A percentile compares a stretch with the other conserved stretches of the same genome.
Evolutionary conservation across 768 basidiomycete genomes (phyloP).

Genomic region (Suillus luteus): DNA sequence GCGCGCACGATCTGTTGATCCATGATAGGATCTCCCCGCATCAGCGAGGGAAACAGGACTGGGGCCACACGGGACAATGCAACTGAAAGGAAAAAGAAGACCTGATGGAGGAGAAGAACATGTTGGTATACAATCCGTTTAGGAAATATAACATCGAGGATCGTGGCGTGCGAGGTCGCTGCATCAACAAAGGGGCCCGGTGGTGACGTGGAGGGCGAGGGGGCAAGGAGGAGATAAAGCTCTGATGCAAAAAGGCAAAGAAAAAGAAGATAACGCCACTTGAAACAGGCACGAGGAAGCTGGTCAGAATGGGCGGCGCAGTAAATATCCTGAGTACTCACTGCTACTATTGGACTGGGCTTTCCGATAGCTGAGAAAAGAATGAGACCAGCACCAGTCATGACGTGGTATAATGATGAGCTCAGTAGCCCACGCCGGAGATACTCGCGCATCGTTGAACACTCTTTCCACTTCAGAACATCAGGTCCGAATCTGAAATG

Average conservation of each 20-base stretch:
- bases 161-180: conserved; percentile 16
- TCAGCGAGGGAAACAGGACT: conserved; percentile 50
- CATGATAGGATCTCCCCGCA: conserved; percentile 29
- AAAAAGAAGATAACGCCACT: conserved; percentile 86
- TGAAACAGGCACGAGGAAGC: conserved; percentile 16
- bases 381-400: conserved; percentile 56
- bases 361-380: conserved; percentile 65
- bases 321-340: conserved; percentile 40
- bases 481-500: conserved; percentile 72
- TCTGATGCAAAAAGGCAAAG: conserved; percentile 62
- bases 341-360: conserved; percentile 62
- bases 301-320: conserved; percentile 11
- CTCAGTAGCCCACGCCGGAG: conserved; percentile 64
- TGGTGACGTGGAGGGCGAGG: conserved; percentile 43
- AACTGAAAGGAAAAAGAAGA: conserved; percentile 74
- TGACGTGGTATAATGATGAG: conserved; percentile 67
- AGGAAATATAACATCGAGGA: conserved; percentile 55
- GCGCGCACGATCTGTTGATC: conserved; percentile 32
- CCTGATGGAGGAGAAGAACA: conserved; percentile 71
- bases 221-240: conserved; percentile 63
- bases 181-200: conserved; percentile 28
- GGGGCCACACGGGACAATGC: conserved; percentile 74
- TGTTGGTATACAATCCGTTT: conserved; percentile 74
- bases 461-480: conserved; percentile 66
- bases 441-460: conserved; percentile 70